Base-by-base conservation (phyloP, 495 filamentous ascomycete genomes). In the Penicillium simplicissimum region DNA sequence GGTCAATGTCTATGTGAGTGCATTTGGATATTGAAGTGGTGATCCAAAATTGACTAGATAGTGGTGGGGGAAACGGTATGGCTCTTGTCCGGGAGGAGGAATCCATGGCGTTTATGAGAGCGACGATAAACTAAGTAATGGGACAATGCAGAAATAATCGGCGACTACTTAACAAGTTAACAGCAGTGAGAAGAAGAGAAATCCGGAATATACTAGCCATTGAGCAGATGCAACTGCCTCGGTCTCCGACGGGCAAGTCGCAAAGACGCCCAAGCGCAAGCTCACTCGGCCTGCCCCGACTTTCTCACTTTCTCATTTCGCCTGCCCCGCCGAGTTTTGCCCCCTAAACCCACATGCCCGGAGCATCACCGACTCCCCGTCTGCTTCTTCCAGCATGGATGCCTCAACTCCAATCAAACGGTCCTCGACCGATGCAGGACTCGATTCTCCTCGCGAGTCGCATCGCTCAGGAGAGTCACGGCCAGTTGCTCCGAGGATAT, bases 351-450 rank as follows among this genome's bases (percentile, higher is more conserved):
- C 57, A 47, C 57, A 59, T 51, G 60, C 71, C 4, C 76, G 76
- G 76, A 79, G 76, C 53, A 77, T 76, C 76, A 68, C 75, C 75
- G 75, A 77, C 49, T 28, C n/a, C n/a, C n/a, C n/a, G n/a, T n/a
- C 25, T 53, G 56, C 61, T 36, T 61, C 34, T 43, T n/a, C 58
- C 43, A 63, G 59, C 54, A 67, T 71, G 67, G 64, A 69, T 57
- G 66, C 57, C 25, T 67, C 59, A 21, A 67, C 69, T 60, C 69
- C 68, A 53, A 71, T 74, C 68, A 81, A 81, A 64, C 76, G 77
- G 33, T 79, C 78, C 33, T 74, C 77, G 13, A 73, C 68, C 51
- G 77, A 78, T 38, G 78, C 76, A 37, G 74, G 71, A 8, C 35
- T 81, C 13, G 77, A 79, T 23, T 69, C 69, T 1, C 71, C 74